Evolutionary conservation across 345 rosid species (phyloP), one percentile per base, ranked within the genome.

Genomic region (Gossypium ekmanianum): DNA sequence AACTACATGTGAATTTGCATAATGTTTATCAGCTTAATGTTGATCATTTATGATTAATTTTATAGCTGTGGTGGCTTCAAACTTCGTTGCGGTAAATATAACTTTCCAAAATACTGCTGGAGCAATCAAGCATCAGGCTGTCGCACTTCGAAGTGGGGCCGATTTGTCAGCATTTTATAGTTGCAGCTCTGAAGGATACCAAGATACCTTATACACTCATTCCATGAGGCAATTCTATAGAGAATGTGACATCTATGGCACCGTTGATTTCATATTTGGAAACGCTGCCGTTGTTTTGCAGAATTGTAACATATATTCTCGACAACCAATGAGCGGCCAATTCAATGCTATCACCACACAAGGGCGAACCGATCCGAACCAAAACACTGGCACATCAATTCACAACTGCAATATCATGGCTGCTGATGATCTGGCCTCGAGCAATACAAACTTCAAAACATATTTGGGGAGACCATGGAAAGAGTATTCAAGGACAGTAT

Each of bases 181-280:
- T 3, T 84, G 87, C 58, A 76, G 79, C 29, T 67, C 81, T 50
- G 78, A 57, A 51, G 81, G 79, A 1, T 74, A 79, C 74, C 74
- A 70, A 52, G 74, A 52, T 5, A 70, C 74, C 18, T 34, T 70
- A 17, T 70, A 70, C 7, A 59, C 34, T 2, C 84, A 84, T 29
- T 61, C 76, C 7, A 51, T 61, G 4, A 75, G 76, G 14, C 87
- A 84, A 65, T 81, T 79, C 73, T 84, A 76, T 29, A 41, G 79
- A 7, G 81, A 81, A 43, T 84, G 84, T 14, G 74, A 74, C 10
- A 39, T 81, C 7, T 76, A 76, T 48, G 81, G 82, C 13, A 74
- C 84, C 0, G 50, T 77, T 8, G 84, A 79, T 73, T 84, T 75
- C 67, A 84, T 81, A 50, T 84, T 79, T 13, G 84, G 87, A 39